Conservation (phyloP, 1,139 yeast species). For the Blastobotrys indianensis region DNA sequence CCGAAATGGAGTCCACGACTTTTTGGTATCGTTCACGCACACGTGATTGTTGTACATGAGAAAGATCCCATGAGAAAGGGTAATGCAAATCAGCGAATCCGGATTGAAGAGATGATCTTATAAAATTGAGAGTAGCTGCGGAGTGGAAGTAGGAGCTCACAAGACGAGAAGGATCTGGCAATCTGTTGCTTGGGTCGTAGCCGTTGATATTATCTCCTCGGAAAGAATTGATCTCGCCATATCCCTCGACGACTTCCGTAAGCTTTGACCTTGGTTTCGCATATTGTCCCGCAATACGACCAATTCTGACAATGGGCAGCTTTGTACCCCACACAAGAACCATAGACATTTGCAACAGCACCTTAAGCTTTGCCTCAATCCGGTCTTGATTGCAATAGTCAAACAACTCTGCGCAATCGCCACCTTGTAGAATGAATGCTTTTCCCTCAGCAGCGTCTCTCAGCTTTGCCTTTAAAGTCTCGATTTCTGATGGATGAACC, state of each 20-base stretch:
- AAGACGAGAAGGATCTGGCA: constrained; percentile 39
- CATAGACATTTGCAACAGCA: constrained; percentile 40
- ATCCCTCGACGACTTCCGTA: constrained; percentile 39
- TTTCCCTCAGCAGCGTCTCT: constrained; percentile 40
- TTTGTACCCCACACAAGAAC: constrained; percentile 40
- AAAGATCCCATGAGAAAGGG: constrained; percentile 40
- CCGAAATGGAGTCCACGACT: constrained; percentile 35
- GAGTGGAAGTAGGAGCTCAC: constrained; percentile 42
- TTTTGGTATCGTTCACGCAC: constrained; percentile 36
- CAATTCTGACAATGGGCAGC: constrained; percentile 38
- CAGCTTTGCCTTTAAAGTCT: constrained; percentile 31
- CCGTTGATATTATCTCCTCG: constrained; percentile 43
- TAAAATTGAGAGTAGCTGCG: constrained; percentile 41
- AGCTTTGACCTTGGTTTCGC: constrained; percentile 42
- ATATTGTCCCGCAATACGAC: constrained; percentile 43
- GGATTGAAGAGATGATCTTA: constrained; percentile 33
- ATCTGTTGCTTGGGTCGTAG: constrained; percentile 35
- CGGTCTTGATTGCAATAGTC: constrained; percentile 39
- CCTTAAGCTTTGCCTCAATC: constrained; percentile 40
- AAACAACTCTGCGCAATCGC: constrained; percentile 44
- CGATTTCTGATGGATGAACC: constrained; percentile 38
- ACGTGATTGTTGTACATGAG: constrained; percentile 36
- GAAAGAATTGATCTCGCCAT: constrained; percentile 37
- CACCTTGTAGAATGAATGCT: constrained; percentile 42
- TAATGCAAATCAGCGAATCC: constrained; percentile 41